These are phyloP conservation scores for Echinochloa phyllopogon DNA, from an alignment of 176 grass and related monocot species.

Conservation along the genomic window DNA sequence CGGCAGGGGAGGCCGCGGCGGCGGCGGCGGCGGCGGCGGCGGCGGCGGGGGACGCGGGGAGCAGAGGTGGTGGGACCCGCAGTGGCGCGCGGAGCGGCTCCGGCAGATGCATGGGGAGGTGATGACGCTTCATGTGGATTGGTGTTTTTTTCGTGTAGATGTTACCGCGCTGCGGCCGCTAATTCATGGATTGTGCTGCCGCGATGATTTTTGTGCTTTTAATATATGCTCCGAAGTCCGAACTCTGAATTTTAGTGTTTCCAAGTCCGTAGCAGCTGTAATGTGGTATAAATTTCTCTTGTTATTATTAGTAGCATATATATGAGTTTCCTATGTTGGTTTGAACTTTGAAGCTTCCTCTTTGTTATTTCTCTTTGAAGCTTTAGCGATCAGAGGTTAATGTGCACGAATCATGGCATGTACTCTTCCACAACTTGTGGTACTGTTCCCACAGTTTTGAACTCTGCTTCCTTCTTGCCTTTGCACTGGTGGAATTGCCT, in stretches of 20 bases:
- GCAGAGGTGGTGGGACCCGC: constrained; percentile 92
- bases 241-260: not conserved
- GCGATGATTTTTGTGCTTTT: not conserved
- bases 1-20: constrained; percentile 44
- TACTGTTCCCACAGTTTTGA: not conserved
- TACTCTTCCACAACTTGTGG: not conserved
- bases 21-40: constrained; percentile 26
- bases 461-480: not conserved
- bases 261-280: not conserved
- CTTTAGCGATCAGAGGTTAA: not conserved
- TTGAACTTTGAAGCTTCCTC: not conserved
- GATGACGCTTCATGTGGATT: not conserved
- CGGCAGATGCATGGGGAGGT: constrained; percentile 79
- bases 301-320: not conserved
- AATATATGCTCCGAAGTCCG: not conserved
- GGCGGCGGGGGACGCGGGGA: constrained; percentile 66
- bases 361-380: not conserved
- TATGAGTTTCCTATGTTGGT: not conserved
- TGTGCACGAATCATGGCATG: not conserved
- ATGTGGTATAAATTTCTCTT: not conserved
- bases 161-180: not conserved
- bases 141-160: not conserved
- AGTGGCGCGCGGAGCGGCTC: constrained; percentile 89
- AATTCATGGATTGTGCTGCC: not conserved
- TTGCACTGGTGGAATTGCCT: not conserved